Percentiles rank a stretch among this genome's conserved stretches.
phyloP scores from a whole-genome alignment of 2,329 filamentous ascomycete species.

The Xylaria sp. region DNA sequence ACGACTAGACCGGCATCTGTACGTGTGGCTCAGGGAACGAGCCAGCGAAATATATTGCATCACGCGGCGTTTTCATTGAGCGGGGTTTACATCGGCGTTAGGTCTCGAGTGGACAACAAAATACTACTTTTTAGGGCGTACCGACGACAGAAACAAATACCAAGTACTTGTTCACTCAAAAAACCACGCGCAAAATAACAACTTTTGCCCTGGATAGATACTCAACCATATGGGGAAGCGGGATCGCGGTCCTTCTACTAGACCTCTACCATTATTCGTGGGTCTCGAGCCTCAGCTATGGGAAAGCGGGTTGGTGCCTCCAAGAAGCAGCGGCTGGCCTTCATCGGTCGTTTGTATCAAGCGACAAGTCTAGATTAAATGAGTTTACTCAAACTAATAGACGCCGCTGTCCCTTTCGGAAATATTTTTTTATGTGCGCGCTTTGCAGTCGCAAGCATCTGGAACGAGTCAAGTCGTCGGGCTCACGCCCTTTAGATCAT shows the following conservation, averaged over 20 bases:
- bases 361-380: constrained; percentile 1
- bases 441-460: too few species aligned
- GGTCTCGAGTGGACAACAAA: constrained; percentile 16
- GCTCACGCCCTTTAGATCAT: background rate
- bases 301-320: background rate
- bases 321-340: background rate
- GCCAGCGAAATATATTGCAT: constrained; percentile 42
- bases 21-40: constrained; percentile 12
- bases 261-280: background rate
- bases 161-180: background rate
- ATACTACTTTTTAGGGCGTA: constrained; percentile 15
- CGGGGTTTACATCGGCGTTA: constrained; percentile 39
- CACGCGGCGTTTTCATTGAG: constrained; percentile 46
- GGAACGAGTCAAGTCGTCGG: background rate
- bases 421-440: background rate
- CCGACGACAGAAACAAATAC: constrained; percentile 8
- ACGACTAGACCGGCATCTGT: constrained; percentile 29
- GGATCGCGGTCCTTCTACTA: background rate
- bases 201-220: background rate
- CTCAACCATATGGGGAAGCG: background rate
- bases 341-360: background rate
- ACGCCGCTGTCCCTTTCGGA: background rate
- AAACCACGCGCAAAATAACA: background rate
- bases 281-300: background rate
- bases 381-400: constrained; percentile 1